Evolutionary conservation across 2,329 filamentous ascomycete genomes (phyloP).

Genomic region (Colletotrichum sidae): DNA sequence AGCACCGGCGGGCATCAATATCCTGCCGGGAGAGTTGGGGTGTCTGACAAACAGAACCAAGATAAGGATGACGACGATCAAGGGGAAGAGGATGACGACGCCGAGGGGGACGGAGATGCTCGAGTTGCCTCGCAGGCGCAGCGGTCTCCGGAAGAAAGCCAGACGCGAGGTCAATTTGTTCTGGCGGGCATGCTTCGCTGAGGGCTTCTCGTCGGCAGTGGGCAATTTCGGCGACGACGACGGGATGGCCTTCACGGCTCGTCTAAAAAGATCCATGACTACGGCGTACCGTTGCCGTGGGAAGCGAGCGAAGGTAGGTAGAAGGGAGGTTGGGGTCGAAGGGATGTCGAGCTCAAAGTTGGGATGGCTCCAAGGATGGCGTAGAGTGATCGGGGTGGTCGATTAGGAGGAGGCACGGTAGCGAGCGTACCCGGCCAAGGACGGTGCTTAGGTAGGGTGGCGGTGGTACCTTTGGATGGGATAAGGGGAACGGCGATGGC

Average conservation of each 20-base stretch:
- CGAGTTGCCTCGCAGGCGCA: conserved; percentile 92
- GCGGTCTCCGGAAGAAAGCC: conserved; percentile 85
- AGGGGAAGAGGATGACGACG: conserved; percentile 91
- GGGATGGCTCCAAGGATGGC: conserved; percentile 25
- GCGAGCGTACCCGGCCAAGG: too few species aligned
- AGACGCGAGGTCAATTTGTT: conserved; percentile 63
- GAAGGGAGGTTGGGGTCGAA: not conserved
- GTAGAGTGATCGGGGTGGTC: conserved; percentile 15
- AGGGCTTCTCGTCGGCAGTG: conserved; percentile 62
- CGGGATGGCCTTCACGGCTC: conserved; percentile 63
- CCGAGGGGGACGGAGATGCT: conserved; percentile 92
- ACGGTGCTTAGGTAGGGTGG: too few species aligned
- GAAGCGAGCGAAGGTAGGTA: not conserved
- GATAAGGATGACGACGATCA: conserved; percentile 91
- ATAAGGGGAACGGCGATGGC: conserved; percentile 20
- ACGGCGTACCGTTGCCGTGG: conserved; percentile 25
- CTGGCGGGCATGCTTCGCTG: conserved; percentile 48
- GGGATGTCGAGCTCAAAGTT: conserved; percentile 18
- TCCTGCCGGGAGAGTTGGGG: conserved; percentile 82
- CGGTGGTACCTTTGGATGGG: conserved; percentile 6
- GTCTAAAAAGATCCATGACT: conserved; percentile 69
- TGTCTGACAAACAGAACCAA: conserved; percentile 90
- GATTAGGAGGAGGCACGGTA: conserved; percentile 16
- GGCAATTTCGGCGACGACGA: conserved; percentile 58
- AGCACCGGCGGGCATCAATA: conserved; percentile 88